A percentile compares a stretch with the other conserved stretches of the same genome.
phyloP scores from a whole-genome alignment of 176 grass and related monocot species.

The Pharus latifolius region DNA sequence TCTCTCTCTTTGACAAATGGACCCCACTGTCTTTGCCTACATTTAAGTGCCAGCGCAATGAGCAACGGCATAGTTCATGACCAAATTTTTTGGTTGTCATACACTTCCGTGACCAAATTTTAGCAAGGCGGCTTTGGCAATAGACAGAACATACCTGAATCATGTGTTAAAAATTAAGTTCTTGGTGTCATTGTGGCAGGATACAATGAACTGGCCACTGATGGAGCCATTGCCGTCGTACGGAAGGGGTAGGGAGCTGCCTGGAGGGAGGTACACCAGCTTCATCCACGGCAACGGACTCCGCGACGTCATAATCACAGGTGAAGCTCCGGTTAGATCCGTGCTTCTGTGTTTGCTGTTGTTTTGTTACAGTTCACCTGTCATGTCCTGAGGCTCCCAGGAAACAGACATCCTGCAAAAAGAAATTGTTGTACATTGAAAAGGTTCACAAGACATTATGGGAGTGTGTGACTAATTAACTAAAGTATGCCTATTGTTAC shows the following conservation, averaged over 20 bases:
- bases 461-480: background rate
- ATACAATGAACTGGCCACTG: conserved; percentile 62
- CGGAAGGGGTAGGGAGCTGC: conserved; percentile 69
- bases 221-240: conserved; percentile 81
- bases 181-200: too few species aligned
- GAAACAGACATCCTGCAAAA: background rate
- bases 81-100: too few species aligned
- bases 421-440: background rate
- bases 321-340: background rate
- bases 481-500: background rate
- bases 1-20: too few species aligned
- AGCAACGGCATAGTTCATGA: too few species aligned
- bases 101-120: too few species aligned
- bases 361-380: background rate
- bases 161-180: too few species aligned
- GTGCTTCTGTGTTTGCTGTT: background rate
- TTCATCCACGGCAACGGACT: conserved; percentile 75
- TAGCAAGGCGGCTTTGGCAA: too few species aligned
- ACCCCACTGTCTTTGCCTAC: too few species aligned
- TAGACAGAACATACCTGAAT: too few species aligned
- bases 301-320: conserved; percentile 80
- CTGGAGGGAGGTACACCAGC: conserved; percentile 52
- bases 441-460: background rate
- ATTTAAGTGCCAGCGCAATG: too few species aligned
- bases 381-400: background rate